Base-by-base conservation (phyloP, 768 basidiomycete species). In the Symmetrospora coprosmae region DNA sequence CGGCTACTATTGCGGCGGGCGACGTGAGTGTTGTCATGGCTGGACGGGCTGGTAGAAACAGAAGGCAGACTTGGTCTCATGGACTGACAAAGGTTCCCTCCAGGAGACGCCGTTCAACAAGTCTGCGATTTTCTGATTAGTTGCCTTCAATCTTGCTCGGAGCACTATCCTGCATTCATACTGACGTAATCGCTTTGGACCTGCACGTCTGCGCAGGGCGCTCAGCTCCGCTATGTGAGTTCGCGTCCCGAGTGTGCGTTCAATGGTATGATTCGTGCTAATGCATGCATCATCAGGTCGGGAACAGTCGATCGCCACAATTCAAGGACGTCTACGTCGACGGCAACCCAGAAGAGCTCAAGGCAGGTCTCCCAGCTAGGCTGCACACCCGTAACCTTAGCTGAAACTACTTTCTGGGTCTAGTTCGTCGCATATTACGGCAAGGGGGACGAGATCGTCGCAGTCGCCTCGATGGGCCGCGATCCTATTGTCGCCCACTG, bases 191-290 rank as follows among this genome's bases (percentile, higher is more conserved):
- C 40, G 17, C 19, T 23, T 17, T 7, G 87, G 0, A 74, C 88
- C 35, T 91, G 91, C 75, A 91, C 89, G 89, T 87, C 85, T 69
- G 85, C 86, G 21, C 84, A 84, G 80, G 87, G 88, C 34, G 82
- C 84, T 69, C 85, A 89, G 68, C 74, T 94, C 40, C 79, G 89
- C 49, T 94, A 91, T 73, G 82, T 43, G n/a, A n/a, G 41, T 45
- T n/a, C 2, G 19, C 28, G n/a, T 19, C 19, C 35, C 13, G 13
- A 39, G 35, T 23, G 13, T n/a, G n/a, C n/a, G n/a, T n/a, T n/a
- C n/a, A n/a, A n/a, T n/a, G n/a, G n/a, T n/a, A n/a, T n/a, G n/a
- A n/a, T n/a, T n/a, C n/a, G n/a, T n/a, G n/a, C n/a, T n/a, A n/a
- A n/a, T n/a, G n/a, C n/a, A n/a, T n/a, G 19, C n/a, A 4, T 30